Conservation (phyloP, 179 eudicot genomes). For the Silene noctiflora region DNA sequence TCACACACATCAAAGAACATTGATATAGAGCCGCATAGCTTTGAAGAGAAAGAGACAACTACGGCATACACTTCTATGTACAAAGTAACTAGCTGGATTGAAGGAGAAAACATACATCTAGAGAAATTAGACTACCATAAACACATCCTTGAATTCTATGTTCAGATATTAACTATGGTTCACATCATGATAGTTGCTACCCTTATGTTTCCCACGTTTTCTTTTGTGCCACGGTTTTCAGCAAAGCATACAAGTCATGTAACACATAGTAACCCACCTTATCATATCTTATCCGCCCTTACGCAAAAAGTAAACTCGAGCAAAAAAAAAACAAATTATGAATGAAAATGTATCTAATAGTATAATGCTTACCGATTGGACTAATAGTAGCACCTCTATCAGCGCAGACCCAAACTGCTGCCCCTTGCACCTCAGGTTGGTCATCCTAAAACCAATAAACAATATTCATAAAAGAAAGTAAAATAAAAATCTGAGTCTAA, state of each 20-base stretch:
- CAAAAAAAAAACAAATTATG: background rate
- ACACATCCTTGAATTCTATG: background rate
- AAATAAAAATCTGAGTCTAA: background rate
- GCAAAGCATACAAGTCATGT: background rate
- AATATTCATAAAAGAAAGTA: background rate
- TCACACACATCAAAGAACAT: background rate
- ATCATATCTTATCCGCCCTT: background rate
- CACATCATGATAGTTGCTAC: background rate
- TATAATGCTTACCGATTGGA: conserved; percentile 70
- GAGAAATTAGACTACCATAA: background rate
- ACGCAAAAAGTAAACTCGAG: background rate
- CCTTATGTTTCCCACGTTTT: background rate
- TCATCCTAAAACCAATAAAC: conserved; percentile 52
- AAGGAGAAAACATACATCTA: background rate
- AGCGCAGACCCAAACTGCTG: conserved; percentile 82
- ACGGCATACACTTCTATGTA: too few relatives aligned
- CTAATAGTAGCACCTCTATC: conserved; percentile 87
- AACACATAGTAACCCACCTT: background rate
- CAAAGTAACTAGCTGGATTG: background rate
- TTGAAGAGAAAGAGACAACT: background rate
- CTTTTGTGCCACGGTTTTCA: conserved; percentile 7
- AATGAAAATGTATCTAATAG: background rate
- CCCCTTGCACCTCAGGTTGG: conserved; percentile 95
- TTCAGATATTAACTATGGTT: background rate
- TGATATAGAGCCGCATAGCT: background rate